These are phyloP conservation scores for Panaeolus cyanescens DNA, from an alignment of 768 basidiomycete species.

Conservation along the genomic window DNA sequence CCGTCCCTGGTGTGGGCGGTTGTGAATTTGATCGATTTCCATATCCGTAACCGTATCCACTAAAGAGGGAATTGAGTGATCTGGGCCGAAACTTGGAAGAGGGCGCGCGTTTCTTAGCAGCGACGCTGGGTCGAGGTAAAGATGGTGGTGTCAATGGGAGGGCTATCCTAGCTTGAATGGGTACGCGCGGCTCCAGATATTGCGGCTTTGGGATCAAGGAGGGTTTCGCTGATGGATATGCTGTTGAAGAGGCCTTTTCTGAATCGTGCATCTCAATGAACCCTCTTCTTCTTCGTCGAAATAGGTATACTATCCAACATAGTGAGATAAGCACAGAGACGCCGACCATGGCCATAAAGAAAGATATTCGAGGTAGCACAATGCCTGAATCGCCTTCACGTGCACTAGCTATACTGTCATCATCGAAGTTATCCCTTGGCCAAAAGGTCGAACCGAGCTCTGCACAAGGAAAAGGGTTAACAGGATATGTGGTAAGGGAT, in stretches of 20 bases:
- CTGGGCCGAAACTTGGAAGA: background rate
- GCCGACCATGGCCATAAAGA: background rate
- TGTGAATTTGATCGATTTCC: background rate
- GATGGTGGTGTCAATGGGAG: too few species aligned
- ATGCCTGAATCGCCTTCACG: too few species aligned
- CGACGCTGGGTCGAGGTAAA: background rate
- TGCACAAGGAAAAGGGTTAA: background rate
- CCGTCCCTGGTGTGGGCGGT: background rate
- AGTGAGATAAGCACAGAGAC: background rate
- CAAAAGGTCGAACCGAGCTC: too few species aligned
- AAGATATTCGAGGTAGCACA: background rate
- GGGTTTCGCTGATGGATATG: background rate
- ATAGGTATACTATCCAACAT: background rate
- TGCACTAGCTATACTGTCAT: too few species aligned
- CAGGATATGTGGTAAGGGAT: background rate
- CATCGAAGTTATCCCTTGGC: too few species aligned
- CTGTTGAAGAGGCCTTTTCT: background rate
- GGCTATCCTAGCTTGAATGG: too few species aligned
- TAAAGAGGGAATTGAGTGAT: background rate
- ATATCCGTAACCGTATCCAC: background rate
- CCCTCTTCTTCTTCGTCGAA: background rate
- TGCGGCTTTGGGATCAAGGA: too few species aligned
- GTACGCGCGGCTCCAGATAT: too few species aligned
- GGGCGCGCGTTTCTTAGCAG: background rate
- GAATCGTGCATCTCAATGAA: background rate